phyloP scores from a whole-genome alignment of 1,139 yeast species.

The Nematodospora anomalae region DNA sequence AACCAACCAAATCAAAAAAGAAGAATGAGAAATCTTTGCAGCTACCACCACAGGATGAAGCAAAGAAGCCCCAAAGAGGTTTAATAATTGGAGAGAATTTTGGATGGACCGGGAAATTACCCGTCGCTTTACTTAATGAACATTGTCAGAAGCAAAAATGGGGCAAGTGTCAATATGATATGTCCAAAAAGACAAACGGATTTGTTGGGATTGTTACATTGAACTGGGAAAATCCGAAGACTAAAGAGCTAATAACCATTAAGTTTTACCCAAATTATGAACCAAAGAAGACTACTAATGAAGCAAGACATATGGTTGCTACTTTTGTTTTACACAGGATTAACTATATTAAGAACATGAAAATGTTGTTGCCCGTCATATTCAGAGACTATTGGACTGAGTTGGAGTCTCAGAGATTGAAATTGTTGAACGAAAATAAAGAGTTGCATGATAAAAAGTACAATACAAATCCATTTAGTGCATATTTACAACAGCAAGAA shows the following conservation, averaged over 20 bases:
- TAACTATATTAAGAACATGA: conserved; percentile 77
- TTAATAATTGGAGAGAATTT: conserved; percentile 48
- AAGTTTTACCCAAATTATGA: conserved; percentile 63
- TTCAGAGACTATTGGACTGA: conserved; percentile 79
- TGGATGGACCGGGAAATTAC: conserved; percentile 93
- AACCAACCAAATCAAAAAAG: conserved; percentile 6
- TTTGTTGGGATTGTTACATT: conserved; percentile 60
- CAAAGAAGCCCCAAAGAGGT: conserved; percentile 42
- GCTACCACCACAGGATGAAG: conserved; percentile 14
- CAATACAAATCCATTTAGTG: conserved; percentile 70
- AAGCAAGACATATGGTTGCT: conserved; percentile 89
- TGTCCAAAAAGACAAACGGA: conserved; percentile 54
- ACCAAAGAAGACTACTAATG: conserved; percentile 80
- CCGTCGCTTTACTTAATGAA: conserved; percentile 83
- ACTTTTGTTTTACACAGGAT: conserved; percentile 82
- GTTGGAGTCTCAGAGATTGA: conserved; percentile 59
- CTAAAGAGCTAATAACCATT: conserved; percentile 62
- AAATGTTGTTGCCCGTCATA: conserved; percentile 81
- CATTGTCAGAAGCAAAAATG: conserved; percentile 87
- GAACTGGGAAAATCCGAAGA: conserved; percentile 77
- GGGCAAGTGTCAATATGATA: conserved; percentile 80
- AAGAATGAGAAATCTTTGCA: conserved; percentile 7
- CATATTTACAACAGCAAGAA: conserved; percentile 55
- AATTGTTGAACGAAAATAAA: conserved; percentile 45
- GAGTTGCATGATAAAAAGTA: conserved; percentile 52